Evolutionary conservation across 2,329 filamentous ascomycete species (phyloP), one percentile per base, ranked within the genome.

Genomic region (Cercospora sp.): DNA sequence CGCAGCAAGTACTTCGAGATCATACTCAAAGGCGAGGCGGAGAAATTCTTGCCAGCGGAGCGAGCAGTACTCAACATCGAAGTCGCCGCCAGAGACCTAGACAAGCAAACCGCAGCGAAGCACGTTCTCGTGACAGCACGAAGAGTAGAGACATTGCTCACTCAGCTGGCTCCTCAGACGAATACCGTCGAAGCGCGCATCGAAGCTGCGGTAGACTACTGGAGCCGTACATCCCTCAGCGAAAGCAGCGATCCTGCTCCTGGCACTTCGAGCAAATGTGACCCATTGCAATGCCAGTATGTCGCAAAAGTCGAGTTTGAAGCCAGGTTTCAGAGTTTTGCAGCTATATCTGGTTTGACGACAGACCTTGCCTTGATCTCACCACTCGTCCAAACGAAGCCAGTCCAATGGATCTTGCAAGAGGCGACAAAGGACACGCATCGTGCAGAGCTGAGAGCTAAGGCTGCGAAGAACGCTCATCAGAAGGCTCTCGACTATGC

Each of bases 401-500:
- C 55, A 9, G 60, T 69, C 28, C 30, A 60, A 12, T 69, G 67
- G 67, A 58, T 66, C 12, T 58, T 66, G 20, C 64, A 55, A 23
- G 28, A 67, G 16, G 26, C 53, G 28, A 69, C 67, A 13, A 61
- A 64, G 31, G 64, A 61, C 9, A 42, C 61, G n/a, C 61, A 69
- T 36, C 64, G 64, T 16, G n/a, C 64, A 4, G 36, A 51, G 8
- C 26, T 67, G 16, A 30, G 67, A n/a, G 57, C 60, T 12, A 18
- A 64, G 7, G 64, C 64, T 7, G 67, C 67, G 36, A 61, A 53
- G 28, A 64, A 69, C 13, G 67, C 64, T 10, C 39, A 63, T 3
- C 60, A 58, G 23, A 69, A 69, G 33, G 64, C 60, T 1, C 33
- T 69, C 6, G 67, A 69, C 5, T 69, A 69, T 33, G 67, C 67